Base-by-base conservation (phyloP, 2,329 filamentous ascomycete species). In the Microcyclosporella mali region DNA sequence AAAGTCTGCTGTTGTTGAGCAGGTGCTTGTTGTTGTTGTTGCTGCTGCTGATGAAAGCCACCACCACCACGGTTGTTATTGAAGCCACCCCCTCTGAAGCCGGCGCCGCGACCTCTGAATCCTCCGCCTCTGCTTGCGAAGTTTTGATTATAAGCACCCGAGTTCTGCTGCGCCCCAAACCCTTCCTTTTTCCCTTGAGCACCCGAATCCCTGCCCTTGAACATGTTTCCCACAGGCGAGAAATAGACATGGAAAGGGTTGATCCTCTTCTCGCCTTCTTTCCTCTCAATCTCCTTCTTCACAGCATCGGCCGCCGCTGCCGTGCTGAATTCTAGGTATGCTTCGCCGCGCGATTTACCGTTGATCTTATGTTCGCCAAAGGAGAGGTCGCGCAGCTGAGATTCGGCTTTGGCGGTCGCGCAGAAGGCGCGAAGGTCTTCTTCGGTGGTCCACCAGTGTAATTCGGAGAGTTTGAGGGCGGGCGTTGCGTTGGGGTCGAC, bases 291-390 rank as follows among this genome's bases (percentile, higher is more conserved):
- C 55, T 81, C 77, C 56, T 84, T 84, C 66, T 95, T 97, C 6
- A 82, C 77, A 0, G 88, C 87, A 0, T 88, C 89, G 1, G 92
- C 84, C 11, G 88, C 88, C 66, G 94, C 87, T 36, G 84, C 81
- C 0, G 86, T 84, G 18, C 77, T 75, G 57, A 97, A 88, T 57
- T 95, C 87, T 34, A 97, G 71, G 59, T 89, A 97, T 4, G 84
- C 88, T 72, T 84, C 80, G 31, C 92, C 90, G 71, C 97, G 95
- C 68, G 88, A 95, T 70, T 98, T 98, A 56, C 92, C 92, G 56
- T 98, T 98, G 36, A 97, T 89, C 64, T 98, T 98, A 68, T 97
- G 92, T 65, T 98, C 92, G 58, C 88, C 95, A 65, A 97, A 98
- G 0, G 89, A 95, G 39, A 98, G 80, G 48, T 97, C 92, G 58